phyloP scores from a whole-genome alignment of 225 moss, liverwort and hornwort genomes.

The Pseudoscleropodium purum region DNA sequence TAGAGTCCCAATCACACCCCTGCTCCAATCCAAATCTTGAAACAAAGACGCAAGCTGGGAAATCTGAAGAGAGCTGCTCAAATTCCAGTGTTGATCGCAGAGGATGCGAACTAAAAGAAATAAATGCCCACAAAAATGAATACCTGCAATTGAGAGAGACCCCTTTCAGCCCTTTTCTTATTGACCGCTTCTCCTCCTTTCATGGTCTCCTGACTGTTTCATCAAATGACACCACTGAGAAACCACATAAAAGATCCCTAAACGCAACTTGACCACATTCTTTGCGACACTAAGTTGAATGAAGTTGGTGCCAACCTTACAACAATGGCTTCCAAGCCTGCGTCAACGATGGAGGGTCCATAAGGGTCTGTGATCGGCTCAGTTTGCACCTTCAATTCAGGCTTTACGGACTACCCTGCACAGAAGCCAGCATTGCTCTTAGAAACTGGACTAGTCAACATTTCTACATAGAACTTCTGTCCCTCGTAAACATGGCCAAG shows the following conservation, averaged over 20 bases:
- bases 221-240: neutral
- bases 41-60: neutral
- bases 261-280: neutral
- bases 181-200: constrained; percentile 73
- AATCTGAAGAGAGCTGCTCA: neutral
- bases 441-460: neutral
- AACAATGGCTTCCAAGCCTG: constrained; percentile 64
- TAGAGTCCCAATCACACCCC: neutral
- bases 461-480: neutral
- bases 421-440: neutral
- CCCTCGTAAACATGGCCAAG: neutral
- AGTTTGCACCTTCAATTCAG: constrained; percentile 50
- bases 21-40: neutral
- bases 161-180: constrained; percentile 67
- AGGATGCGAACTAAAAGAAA: neutral
- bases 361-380: constrained; percentile 65
- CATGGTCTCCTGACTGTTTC: constrained; percentile 48
- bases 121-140: neutral
- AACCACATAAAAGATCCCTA: neutral
- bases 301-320: constrained; percentile 33
- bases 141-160: constrained; percentile 67
- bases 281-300: neutral
- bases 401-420: constrained; percentile 54
- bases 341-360: constrained; percentile 65
- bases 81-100: neutral